phyloP scores from a whole-genome alignment of 768 basidiomycete species.

The Suillus decipiens region DNA sequence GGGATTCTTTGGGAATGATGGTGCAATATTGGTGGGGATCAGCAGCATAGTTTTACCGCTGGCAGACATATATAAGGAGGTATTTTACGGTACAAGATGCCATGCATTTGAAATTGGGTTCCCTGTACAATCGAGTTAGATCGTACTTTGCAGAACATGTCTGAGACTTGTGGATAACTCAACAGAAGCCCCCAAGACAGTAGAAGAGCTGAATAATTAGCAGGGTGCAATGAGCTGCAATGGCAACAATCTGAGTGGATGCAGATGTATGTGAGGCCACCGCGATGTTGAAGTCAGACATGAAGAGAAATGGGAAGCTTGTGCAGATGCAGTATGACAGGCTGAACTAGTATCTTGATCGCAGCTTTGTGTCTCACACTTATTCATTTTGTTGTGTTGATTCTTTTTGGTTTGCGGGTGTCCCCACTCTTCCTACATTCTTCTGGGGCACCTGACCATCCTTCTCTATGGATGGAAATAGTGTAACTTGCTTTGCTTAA shows the following conservation, averaged over 20 bases:
- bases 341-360: neutral
- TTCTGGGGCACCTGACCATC: neutral
- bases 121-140: too few species aligned
- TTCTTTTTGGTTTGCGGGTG: neutral
- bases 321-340: neutral
- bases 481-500: constrained; percentile 81
- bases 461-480: constrained; percentile 14
- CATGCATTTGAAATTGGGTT: too few species aligned
- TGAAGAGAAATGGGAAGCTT: constrained; percentile 13
- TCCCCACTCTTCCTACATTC: neutral
- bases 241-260: constrained; percentile 42
- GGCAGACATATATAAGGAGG: too few species aligned
- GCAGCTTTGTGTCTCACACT: constrained; percentile 30
- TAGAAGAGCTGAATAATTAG: constrained; percentile 40
- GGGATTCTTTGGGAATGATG: too few species aligned
- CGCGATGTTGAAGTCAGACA: constrained; percentile 18
- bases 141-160: too few species aligned
- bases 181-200: too few species aligned
- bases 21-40: too few species aligned
- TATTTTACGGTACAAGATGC: too few species aligned
- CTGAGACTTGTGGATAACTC: too few species aligned
- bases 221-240: constrained; percentile 43
- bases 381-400: constrained; percentile 29
- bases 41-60: too few species aligned
- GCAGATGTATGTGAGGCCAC: constrained; percentile 29